phyloP scores from a whole-genome alignment of 192 early-diverging fungal genomes.

The Backusella psychrophila region DNA sequence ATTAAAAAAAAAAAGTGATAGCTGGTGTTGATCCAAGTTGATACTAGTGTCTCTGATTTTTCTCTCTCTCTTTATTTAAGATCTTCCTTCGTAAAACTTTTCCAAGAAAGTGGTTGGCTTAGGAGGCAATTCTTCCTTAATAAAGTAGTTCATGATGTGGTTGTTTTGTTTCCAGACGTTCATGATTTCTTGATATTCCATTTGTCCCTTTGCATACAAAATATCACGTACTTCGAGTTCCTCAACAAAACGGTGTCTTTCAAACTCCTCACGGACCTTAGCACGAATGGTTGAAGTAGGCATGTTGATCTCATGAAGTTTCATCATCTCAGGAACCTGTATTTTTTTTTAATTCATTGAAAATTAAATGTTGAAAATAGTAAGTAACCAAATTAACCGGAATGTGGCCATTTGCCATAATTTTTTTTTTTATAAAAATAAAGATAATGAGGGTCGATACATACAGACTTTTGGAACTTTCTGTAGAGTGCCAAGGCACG shows the following conservation, averaged over 20 bases:
- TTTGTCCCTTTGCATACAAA: slow-evolving; percentile 82
- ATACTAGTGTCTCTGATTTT: background rate
- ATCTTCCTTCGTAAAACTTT: slow-evolving; percentile 74
- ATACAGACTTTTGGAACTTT: slow-evolving; percentile 65
- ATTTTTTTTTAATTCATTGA: background rate
- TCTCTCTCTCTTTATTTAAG: slow-evolving; percentile 25
- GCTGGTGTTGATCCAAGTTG: background rate
- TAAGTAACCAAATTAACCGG: background rate
- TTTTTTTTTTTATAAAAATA: background rate
- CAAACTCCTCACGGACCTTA: slow-evolving; percentile 89
- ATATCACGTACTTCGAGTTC: slow-evolving; percentile 79
- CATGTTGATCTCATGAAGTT: slow-evolving; percentile 71
- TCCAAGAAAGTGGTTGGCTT: slow-evolving; percentile 75
- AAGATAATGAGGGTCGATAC: slow-evolving; percentile 11
- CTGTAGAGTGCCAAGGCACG: slow-evolving; percentile 69
- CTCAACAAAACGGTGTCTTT: slow-evolving; percentile 76
- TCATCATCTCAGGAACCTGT: slow-evolving; percentile 72
- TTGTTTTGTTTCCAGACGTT: slow-evolving; percentile 92
- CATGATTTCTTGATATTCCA: slow-evolving; percentile 87
- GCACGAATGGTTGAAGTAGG: slow-evolving; percentile 68
- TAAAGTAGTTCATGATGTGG: slow-evolving; percentile 88
- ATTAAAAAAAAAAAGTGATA: background rate
- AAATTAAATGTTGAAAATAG: slow-evolving; percentile 3
- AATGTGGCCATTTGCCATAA: background rate
- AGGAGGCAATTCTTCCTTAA: slow-evolving; percentile 64